Conservation (phyloP, 2,329 filamentous ascomycete species). For the Ilyonectria mors-panacis region DNA sequence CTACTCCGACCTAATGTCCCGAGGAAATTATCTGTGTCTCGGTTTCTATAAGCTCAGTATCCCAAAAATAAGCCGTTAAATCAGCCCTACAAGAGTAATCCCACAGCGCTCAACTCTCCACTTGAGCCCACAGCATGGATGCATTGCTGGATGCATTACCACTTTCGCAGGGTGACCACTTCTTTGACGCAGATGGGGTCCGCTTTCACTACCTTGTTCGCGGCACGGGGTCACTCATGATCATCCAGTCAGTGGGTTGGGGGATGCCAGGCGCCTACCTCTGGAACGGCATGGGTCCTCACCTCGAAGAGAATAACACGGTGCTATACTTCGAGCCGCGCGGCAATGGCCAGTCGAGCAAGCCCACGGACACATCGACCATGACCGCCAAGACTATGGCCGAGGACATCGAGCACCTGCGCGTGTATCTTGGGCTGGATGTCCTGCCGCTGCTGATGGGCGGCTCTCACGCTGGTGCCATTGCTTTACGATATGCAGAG, state of each 20-base stretch:
- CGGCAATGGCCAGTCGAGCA: slow-evolving; percentile 16
- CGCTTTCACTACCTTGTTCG: slow-evolving; percentile 22
- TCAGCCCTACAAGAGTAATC: too few species aligned
- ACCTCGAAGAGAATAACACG: slow-evolving; percentile 9
- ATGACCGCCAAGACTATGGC: slow-evolving; percentile 24
- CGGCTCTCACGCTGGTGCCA: slow-evolving; percentile 10
- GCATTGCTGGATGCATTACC: neutral
- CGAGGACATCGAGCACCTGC: slow-evolving; percentile 16
- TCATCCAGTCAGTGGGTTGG: slow-evolving; percentile 20
- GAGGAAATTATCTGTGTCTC: too few species aligned
- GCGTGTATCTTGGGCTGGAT: slow-evolving; percentile 12
- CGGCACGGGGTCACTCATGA: slow-evolving; percentile 7
- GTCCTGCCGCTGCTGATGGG: slow-evolving; percentile 13
- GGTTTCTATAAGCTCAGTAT: too few species aligned
- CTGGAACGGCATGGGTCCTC: slow-evolving; percentile 20
- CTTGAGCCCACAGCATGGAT: neutral
- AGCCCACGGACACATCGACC: slow-evolving; percentile 13
- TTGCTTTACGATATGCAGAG: slow-evolving; percentile 12
- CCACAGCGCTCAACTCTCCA: neutral
- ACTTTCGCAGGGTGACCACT: slow-evolving; percentile 16
- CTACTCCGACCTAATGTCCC: too few species aligned
- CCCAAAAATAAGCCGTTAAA: too few species aligned
- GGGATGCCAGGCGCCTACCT: slow-evolving; percentile 15
- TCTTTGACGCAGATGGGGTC: slow-evolving; percentile 14
- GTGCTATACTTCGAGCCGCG: slow-evolving; percentile 23